phyloP scores from a whole-genome alignment of 225 moss, liverwort and hornwort species.

The Neckera pumila region DNA sequence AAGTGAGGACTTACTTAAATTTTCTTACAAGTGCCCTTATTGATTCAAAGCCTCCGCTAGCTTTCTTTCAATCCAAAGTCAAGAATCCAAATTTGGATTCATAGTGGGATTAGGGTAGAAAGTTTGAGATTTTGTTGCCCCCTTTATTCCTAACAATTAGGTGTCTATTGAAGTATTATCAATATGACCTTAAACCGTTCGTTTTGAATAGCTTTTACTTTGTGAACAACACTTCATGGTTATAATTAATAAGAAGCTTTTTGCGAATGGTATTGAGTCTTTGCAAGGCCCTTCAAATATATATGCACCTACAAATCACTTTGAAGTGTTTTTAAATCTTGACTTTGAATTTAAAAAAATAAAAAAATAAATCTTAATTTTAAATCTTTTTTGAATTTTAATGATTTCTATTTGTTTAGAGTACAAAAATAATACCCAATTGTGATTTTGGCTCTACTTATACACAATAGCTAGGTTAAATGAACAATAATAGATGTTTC shows the following conservation, averaged over 20 bases:
- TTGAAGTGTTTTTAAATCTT: background rate
- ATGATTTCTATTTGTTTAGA: background rate
- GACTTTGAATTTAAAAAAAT: background rate
- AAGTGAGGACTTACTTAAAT: background rate
- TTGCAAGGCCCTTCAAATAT: background rate
- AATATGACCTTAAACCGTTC: background rate
- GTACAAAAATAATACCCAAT: background rate
- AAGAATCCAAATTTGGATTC: background rate
- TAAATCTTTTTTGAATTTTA: too few species aligned
- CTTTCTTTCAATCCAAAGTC: accelerated
- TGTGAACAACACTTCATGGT: background rate
- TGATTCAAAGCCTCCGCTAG: background rate
- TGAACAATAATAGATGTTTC: background rate
- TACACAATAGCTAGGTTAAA: background rate
- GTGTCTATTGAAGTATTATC: background rate
- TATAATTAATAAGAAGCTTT: background rate
- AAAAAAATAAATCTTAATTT: too few species aligned
- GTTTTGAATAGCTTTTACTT: background rate
- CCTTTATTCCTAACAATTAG: background rate
- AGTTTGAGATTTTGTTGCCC: background rate
- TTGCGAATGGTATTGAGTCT: background rate
- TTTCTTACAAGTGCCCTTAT: background rate
- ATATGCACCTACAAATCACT: background rate
- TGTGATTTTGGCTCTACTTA: background rate
- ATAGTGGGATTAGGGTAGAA: background rate